Evolutionary conservation across 176 grass and related monocot species (phyloP), one percentile per base, ranked within the genome.

Genomic region (Oryza meridionalis): DNA sequence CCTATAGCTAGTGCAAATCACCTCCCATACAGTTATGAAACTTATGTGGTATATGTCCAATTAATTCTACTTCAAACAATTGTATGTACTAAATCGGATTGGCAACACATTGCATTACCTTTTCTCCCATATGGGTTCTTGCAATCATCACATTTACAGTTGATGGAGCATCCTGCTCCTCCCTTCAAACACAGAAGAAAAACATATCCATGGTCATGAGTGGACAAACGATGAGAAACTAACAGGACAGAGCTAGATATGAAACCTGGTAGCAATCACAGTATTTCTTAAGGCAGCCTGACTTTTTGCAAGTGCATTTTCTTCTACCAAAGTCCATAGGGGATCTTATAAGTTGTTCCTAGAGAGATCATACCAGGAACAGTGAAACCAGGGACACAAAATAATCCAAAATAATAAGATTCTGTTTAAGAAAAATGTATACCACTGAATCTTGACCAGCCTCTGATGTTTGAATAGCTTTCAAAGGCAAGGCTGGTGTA

Each of bases 301-400:
- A 88, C 78, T 91, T 91, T 75, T 91, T 91, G 68, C 90, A 91
- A 14, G 82, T 91, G 77, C 90, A 91, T 88, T 88, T 88, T 85
- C 86, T 88, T 69, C 83, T 85, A 69, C 61, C 37, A 70, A 91
- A 6, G 67, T 91, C 89, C 70, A 85, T 69, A 43, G 82, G 86
- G 37, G 73, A 91, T 69, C 76, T 91, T 65, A 79, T 74, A 61
- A 67, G 6, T 76, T 77, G 88, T 72, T 91, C 89, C 89, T 91
- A 68, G 26, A 66, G 70, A 76, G 13, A 77, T 65, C 25, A 63
- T 66, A 66, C 19, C 42, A 84, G 31, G 50, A 59, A 76, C 33
- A 64, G 2, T 9, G 31, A 68, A 67, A 69, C 42, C 14, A 42
- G 8, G 50, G 69, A 14, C 15, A 78, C 1, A 19, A 35, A 68